phyloP scores from a whole-genome alignment of 805 yeast genomes.

The Yarrowia divulgata region DNA sequence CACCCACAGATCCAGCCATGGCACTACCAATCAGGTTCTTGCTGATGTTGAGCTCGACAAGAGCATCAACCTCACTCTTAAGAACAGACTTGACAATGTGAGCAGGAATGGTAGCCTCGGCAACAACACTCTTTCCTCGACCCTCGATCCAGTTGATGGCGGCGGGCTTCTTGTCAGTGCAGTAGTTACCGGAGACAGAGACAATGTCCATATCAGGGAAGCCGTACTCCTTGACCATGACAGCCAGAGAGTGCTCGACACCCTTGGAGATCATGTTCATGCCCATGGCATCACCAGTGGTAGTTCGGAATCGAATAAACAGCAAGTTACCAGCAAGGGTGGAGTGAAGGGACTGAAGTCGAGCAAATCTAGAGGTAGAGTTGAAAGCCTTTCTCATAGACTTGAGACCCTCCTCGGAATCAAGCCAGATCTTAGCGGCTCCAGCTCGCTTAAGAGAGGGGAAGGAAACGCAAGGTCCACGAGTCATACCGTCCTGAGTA shows the following conservation, averaged over 20 bases:
- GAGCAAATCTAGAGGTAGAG: constrained; percentile 96
- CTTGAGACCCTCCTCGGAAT: constrained; percentile 90
- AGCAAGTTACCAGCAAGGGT: constrained; percentile 92
- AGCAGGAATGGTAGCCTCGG: constrained; percentile 89
- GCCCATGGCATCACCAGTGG: constrained; percentile 99
- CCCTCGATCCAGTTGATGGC: constrained; percentile 99
- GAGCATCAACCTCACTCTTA: constrained; percentile 89
- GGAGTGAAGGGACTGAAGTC: constrained; percentile 87
- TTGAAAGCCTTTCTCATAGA: constrained; percentile 87
- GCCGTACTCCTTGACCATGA: constrained; percentile 87
- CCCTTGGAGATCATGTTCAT: constrained; percentile 99
- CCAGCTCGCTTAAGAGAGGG: constrained; percentile 86
- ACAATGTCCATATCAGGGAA: constrained; percentile 93
- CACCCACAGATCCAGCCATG: constrained; percentile 98
- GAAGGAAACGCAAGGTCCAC: constrained; percentile 97
- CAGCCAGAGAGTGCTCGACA: constrained; percentile 83
- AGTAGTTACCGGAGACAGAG: constrained; percentile 95
- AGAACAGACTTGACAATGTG: constrained; percentile 80
- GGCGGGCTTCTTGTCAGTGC: constrained; percentile 97
- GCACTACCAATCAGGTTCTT: constrained; percentile 96
- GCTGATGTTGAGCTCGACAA: constrained; percentile 85
- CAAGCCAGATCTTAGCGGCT: constrained; percentile 93
- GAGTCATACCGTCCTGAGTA: constrained; percentile 97
- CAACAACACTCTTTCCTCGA: constrained; percentile 97
- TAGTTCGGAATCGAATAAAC: constrained; percentile 93